A percentile compares a stretch with the other conserved stretches of the same genome.
Evolutionary conservation across 768 basidiomycete species (phyloP).

Genomic region (Hydnomerulius pinastri): DNA sequence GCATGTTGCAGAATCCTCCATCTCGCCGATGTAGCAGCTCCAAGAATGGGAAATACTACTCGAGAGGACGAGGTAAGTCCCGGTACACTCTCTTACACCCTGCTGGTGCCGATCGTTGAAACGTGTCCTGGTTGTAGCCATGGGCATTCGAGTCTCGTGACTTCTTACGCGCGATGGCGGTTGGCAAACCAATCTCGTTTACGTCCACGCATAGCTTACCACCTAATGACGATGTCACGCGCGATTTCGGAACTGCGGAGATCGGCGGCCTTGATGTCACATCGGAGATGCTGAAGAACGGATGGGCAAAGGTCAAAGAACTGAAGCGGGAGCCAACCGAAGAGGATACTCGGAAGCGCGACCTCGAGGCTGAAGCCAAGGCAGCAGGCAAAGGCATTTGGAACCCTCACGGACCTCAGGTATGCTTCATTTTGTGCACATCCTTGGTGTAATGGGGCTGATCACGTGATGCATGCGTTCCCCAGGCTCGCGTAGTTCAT

Average conservation of each 20-base stretch:
- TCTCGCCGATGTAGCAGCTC: constrained; percentile 84
- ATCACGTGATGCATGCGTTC: constrained; percentile 4
- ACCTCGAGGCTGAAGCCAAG: constrained; percentile 77
- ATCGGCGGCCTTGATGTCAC: constrained; percentile 72
- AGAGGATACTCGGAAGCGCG: constrained; percentile 70
- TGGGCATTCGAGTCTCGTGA: constrained; percentile 95
- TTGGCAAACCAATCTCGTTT: constrained; percentile 91
- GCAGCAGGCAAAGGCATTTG: constrained; percentile 78
- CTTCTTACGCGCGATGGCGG: constrained; percentile 79
- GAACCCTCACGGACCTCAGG: constrained; percentile 81
- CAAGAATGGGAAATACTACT: constrained; percentile 77
- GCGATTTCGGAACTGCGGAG: constrained; percentile 80
- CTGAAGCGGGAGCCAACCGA: constrained; percentile 80
- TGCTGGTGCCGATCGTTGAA: constrained; percentile 3
- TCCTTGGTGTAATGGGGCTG: not conserved
- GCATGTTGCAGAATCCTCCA: constrained; percentile 68
- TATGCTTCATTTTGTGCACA: constrained; percentile 22
- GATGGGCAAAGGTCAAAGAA: constrained; percentile 96
- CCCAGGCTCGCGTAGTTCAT: constrained; percentile 69
- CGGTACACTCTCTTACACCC: not conserved
- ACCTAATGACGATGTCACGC: constrained; percentile 70
- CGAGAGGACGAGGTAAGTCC: constrained; percentile 83
- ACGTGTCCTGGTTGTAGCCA: constrained; percentile 46
- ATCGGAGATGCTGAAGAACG: constrained; percentile 76
- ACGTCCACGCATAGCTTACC: constrained; percentile 78